Conservation (phyloP, 352 stramenopile species). For the Vaucheria bursata region DNA sequence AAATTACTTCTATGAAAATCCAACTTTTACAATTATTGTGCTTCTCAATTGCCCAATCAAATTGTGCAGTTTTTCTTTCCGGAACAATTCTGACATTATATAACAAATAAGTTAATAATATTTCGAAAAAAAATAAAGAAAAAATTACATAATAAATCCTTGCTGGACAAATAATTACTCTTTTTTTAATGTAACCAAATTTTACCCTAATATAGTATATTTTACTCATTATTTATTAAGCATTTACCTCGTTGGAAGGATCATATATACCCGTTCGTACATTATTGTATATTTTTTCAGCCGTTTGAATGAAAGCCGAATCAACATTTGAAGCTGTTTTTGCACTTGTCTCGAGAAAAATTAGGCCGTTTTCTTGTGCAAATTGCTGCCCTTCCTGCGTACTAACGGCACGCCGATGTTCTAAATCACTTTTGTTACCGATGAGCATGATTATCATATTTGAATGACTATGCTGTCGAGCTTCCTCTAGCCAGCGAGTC, state of each 20-base stretch:
- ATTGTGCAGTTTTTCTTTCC: no score
- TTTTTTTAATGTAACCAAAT: not conserved
- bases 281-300: constrained; percentile 89
- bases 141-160: no score
- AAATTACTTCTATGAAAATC: no score
- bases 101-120: no score
- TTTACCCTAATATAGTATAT: constrained; percentile 11
- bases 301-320: constrained; percentile 86
- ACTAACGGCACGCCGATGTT: constrained; percentile 36
- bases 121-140: not conserved
- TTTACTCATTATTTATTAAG: constrained; percentile 2
- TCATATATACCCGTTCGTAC: constrained; percentile 86
- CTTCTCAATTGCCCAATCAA: no score
- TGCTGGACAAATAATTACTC: not conserved
- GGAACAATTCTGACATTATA: no score
- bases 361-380: constrained; percentile 96
- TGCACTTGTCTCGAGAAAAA: constrained; percentile 98
- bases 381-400: constrained; percentile 68
- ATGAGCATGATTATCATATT: constrained; percentile 50
- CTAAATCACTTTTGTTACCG: constrained; percentile 48
- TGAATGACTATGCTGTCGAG: constrained; percentile 72
- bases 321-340: constrained; percentile 99
- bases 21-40: no score
- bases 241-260: constrained; percentile 75
- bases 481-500: constrained; percentile 94